phyloP scores from a whole-genome alignment of 2,329 filamentous ascomycete genomes.

The Penicillium psychrosexuale region DNA sequence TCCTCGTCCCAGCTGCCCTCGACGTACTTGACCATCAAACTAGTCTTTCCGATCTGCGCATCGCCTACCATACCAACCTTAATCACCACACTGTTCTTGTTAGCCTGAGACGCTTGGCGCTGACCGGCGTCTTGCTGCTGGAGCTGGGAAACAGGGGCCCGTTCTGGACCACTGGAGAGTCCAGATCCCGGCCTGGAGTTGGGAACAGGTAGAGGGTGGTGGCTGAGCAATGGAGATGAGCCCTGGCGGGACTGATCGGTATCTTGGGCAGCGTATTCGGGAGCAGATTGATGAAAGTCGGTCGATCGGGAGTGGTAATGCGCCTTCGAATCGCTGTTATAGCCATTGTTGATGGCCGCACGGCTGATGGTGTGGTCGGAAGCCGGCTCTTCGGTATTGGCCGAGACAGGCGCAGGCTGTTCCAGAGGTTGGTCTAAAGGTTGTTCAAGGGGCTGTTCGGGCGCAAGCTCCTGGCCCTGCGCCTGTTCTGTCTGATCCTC shows the following conservation, averaged over 20 bases:
- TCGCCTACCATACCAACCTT: constrained; percentile 99
- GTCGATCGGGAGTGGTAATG: constrained; percentile 49
- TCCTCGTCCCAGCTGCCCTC: constrained; percentile 99
- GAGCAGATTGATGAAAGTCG: constrained; percentile 30
- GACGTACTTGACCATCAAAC: constrained; percentile 99
- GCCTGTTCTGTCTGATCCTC: constrained; percentile 14
- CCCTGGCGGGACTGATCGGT: constrained; percentile 44
- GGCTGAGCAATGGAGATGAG: constrained; percentile 39
- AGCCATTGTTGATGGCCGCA: constrained; percentile 34
- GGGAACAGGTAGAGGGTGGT: constrained; percentile 40
- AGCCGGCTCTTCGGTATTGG: constrained; percentile 31
- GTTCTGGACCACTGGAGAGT: constrained; percentile 45
- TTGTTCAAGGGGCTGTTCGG: constrained; percentile 6
- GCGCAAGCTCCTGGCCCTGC: constrained; percentile 5
- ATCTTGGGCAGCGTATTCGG: constrained; percentile 47
- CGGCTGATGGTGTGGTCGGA: constrained; percentile 37
- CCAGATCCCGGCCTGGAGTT: constrained; percentile 50
- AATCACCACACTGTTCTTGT: constrained; percentile 75
- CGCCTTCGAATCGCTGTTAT: constrained; percentile 46
- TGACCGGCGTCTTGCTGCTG: constrained; percentile 48
- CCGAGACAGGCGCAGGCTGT: constrained; percentile 24
- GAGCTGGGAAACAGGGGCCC: constrained; percentile 46
- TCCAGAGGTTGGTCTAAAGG: constrained; percentile 19
- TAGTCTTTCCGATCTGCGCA: constrained; percentile 98
- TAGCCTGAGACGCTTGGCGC: constrained; percentile 42